Evolutionary conservation across 371 early-diverging fungal species (phyloP).

Genomic region (Chytridium lagenaria): DNA sequence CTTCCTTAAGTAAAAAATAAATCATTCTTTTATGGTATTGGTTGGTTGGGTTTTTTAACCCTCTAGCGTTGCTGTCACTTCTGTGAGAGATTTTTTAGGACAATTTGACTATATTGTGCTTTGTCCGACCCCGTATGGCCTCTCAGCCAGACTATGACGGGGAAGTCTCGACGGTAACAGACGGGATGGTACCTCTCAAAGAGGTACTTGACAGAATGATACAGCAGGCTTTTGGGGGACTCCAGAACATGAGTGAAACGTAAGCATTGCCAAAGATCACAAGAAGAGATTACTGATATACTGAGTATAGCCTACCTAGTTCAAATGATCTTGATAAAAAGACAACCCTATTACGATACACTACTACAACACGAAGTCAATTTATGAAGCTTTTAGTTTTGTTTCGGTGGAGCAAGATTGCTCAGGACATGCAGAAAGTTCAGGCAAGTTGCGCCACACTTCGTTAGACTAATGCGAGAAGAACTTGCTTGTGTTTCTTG

Average conservation of each 20-base stretch:
- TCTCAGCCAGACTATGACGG: background rate
- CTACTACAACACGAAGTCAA: constrained; percentile 30
- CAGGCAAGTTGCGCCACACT: constrained; percentile 25
- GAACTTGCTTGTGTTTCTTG: constrained; percentile 39
- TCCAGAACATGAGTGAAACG: constrained; percentile 35
- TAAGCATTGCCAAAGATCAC: constrained; percentile 11
- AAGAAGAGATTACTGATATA: background rate
- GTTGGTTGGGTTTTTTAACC: too few species aligned
- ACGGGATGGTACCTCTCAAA: constrained; percentile 37
- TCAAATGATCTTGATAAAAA: constrained; percentile 30
- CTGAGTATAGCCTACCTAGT: constrained; percentile 31
- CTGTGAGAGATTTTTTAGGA: too few species aligned
- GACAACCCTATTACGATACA: constrained; percentile 33
- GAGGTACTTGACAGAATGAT: constrained; percentile 34
- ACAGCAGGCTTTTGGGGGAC: constrained; percentile 33
- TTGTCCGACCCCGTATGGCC: background rate
- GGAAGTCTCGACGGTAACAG: background rate
- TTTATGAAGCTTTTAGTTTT: constrained; percentile 50
- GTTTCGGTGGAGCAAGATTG: constrained; percentile 40
- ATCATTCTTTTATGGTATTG: too few species aligned
- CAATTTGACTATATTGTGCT: too few species aligned
- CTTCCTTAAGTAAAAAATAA: too few species aligned
- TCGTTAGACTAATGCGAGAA: background rate
- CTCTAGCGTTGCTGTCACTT: too few species aligned
- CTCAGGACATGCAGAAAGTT: constrained; percentile 29